Evolutionary conservation across 2,329 filamentous ascomycete species (phyloP).

Genomic region (Nemania bipapillata): DNA sequence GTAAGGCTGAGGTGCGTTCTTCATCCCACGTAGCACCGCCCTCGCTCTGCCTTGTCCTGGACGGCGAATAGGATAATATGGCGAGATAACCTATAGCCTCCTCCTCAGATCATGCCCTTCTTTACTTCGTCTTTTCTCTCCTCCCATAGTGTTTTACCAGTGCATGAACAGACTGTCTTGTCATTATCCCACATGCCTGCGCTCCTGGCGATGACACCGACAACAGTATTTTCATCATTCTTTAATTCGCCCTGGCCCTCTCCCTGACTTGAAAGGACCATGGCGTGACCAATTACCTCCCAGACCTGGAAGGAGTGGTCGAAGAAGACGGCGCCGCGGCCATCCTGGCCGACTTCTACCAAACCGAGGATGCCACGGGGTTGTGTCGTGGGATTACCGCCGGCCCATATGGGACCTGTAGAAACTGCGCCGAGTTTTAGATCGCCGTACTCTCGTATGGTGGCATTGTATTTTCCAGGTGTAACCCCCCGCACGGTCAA

Average conservation of each 20-base stretch:
- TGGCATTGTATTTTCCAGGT: slow-evolving; percentile 84
- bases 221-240: slow-evolving; percentile 85
- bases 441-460: slow-evolving; percentile 85
- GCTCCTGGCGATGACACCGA: slow-evolving; percentile 93
- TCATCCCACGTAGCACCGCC: not conserved
- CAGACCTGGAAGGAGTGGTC: slow-evolving; percentile 87
- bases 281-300: slow-evolving; percentile 94
- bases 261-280: slow-evolving; percentile 79
- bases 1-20: slow-evolving; percentile 18
- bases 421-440: slow-evolving; percentile 85
- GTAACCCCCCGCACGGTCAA: slow-evolving; percentile 84
- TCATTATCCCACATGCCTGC: slow-evolving; percentile 99
- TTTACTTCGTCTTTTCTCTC: slow-evolving; percentile 89
- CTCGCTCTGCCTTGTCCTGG: not conserved
- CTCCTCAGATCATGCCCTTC: slow-evolving; percentile 84
- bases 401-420: slow-evolving; percentile 83
- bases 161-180: slow-evolving; percentile 97
- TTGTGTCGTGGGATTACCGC: slow-evolving; percentile 56
- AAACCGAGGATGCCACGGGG: slow-evolving; percentile 72
- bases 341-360: slow-evolving; percentile 78
- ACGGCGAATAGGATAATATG: not conserved
- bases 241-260: slow-evolving; percentile 69
- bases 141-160: slow-evolving; percentile 97
- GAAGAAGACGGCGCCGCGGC: slow-evolving; percentile 81
- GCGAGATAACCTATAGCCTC: not conserved